These are phyloP conservation scores for Fagopyrum tataricum DNA, from an alignment of 148 eudicot genomes.

Conservation along the genomic window DNA sequence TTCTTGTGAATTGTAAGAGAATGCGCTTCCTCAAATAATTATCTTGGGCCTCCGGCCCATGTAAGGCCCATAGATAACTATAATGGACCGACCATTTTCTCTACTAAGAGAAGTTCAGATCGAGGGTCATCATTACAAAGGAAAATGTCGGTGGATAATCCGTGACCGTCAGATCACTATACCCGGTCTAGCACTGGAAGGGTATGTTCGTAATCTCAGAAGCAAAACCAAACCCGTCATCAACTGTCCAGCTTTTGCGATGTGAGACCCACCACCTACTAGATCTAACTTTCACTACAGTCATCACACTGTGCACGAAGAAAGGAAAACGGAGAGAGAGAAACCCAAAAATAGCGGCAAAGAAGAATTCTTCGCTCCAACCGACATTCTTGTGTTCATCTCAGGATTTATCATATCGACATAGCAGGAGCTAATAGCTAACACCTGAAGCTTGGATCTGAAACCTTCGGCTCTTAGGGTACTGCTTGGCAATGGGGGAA, in stretches of 20 bases:
- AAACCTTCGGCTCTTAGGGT: conserved; percentile 3
- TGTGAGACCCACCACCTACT: conserved; percentile 2
- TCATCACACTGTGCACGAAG: not conserved
- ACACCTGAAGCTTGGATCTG: not conserved
- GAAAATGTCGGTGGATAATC: conserved; percentile 8
- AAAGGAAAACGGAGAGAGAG: not conserved
- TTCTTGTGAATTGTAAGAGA: not conserved
- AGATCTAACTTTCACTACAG: not conserved
- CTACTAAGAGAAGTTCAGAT: not conserved
- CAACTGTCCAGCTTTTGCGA: not conserved
- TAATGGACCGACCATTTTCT: not conserved
- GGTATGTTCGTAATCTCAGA: not conserved
- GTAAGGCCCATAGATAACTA: not conserved
- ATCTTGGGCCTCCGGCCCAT: not conserved
- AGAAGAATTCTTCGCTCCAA: not conserved
- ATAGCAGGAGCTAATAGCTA: not conserved
- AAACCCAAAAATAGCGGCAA: not conserved
- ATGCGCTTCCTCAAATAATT: not conserved
- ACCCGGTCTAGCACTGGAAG: not conserved
- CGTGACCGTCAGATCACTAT: not conserved
- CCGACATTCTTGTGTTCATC: not conserved
- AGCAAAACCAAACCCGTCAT: not conserved
- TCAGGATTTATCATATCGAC: not conserved
- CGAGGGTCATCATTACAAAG: not conserved
- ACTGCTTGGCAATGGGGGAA: conserved; percentile 22